Evolutionary conservation across 148 eudicot species (phyloP).

Genomic region (Pouteria glomerata): DNA sequence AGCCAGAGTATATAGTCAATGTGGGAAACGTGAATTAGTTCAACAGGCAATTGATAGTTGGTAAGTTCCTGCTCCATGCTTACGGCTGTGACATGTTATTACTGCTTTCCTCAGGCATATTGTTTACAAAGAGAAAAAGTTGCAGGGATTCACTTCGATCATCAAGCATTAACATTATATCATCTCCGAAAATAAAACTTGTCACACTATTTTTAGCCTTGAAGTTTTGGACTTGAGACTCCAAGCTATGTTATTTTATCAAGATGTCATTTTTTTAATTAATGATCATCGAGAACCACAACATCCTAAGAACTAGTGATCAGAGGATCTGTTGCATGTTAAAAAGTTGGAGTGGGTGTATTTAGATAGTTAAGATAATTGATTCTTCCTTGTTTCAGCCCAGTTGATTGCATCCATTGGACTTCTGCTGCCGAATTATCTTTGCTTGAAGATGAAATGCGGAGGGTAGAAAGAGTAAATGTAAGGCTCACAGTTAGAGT

Average conservation of each 20-base stretch:
- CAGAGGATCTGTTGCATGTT: neutral
- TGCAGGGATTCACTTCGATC: neutral
- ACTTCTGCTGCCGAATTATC: constrained; percentile 93
- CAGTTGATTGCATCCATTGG: constrained; percentile 98
- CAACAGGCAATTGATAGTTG: constrained; percentile 94
- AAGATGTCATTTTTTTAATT: neutral
- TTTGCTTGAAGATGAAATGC: constrained; percentile 98
- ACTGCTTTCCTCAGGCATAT: neutral
- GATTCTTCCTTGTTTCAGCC: constrained; percentile 50
- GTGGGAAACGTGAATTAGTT: constrained; percentile 54
- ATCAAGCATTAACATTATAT: neutral
- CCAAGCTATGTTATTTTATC: too few relatives aligned
- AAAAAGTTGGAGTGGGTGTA: neutral
- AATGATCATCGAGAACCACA: too few relatives aligned
- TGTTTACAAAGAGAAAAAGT: neutral
- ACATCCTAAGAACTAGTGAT: neutral
- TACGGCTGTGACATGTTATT: neutral
- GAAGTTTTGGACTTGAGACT: neutral
- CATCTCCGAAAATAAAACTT: neutral
- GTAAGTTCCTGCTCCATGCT: constrained; percentile 26
- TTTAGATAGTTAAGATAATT: neutral
- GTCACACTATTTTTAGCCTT: neutral
- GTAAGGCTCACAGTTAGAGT: constrained; percentile 35
- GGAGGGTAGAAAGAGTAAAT: constrained; percentile 94
- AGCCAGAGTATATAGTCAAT: constrained; percentile 76